Evolutionary conservation across 768 basidiomycete species (phyloP), one percentile per base, ranked within the genome.

Genomic region (Tephrocybe sp.): DNA sequence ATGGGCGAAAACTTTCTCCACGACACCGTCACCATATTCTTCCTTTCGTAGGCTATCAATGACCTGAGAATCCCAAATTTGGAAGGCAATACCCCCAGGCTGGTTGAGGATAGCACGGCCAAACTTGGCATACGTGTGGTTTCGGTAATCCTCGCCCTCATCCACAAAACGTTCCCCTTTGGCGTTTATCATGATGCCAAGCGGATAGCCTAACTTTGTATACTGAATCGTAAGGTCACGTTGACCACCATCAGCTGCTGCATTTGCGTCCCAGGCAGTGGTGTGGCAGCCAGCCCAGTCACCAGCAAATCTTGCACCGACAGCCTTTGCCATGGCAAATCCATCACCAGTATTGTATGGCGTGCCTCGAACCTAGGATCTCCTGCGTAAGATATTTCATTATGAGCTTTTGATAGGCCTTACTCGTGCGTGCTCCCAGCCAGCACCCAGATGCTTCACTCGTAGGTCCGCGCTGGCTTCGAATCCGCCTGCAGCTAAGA

Each of bases 271-370:
- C 86, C 86, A 87, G 58, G 78, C 79, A 4, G 84, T 86, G 51
- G 80, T 83, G 57, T 87, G 86, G 54, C 86, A 88, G n/a, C 83
- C 79, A 39, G 56, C 61, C 79, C 82, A 87, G 66, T 87, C 83
- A n/a, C 85, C 84, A 0, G 68, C 64, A n/a, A 81, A 67, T 44
- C 73, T 72, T 15, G 82, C 84, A 5, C 83, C 80, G 25, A 79
- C 49, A 7, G 66, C 62, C 21, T 66, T 57, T 1, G 83, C 84
- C 51, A 87, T 69, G 31, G 63, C 54, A 51, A 87, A 75, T 0
- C 83, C 81, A 55, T 87, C 86, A 13, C 86, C 84, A 40, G 73
- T 75, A 72, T 87, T 86, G 60, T 82, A 84, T 5, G 86, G 85
- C 1, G 86, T 87, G 15, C 86, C 84, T 50, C 84, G 77, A 44